Conservation (phyloP, 495 filamentous ascomycete species). For the Cenococcum geophilum region DNA sequence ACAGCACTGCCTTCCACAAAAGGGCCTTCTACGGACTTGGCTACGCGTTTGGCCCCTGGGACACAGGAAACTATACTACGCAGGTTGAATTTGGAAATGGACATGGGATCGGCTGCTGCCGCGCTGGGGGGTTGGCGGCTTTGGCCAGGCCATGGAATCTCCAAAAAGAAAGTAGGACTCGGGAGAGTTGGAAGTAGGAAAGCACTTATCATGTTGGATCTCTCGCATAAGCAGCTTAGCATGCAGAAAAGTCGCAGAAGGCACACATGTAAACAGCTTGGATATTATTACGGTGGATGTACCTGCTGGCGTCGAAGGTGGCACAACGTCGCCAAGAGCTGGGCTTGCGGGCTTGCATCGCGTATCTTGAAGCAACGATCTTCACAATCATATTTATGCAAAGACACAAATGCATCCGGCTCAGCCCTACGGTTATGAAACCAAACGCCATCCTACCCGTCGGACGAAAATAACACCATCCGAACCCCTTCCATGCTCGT, state of each 20-base stretch:
- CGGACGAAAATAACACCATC: neutral
- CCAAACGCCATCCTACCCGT: neutral
- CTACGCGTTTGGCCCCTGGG: neutral
- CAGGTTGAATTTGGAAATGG: neutral
- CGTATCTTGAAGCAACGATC: neutral
- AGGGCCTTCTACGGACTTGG: neutral
- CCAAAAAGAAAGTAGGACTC: too few species aligned
- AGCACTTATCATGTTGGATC: too few species aligned
- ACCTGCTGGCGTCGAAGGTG: neutral
- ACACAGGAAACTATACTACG: neutral
- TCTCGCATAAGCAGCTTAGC: too few species aligned
- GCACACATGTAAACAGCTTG: too few species aligned
- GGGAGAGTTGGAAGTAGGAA: too few species aligned
- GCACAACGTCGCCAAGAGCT: neutral
- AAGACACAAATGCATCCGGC: neutral
- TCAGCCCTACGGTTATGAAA: neutral
- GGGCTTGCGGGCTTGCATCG: neutral
- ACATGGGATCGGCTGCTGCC: too few species aligned
- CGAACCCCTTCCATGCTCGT: neutral
- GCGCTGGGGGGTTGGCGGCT: too few species aligned
- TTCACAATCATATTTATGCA: neutral
- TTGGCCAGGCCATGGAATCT: too few species aligned
- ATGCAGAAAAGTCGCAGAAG: too few species aligned
- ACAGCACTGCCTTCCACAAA: neutral
- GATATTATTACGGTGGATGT: too few species aligned